Base-by-base conservation (phyloP, 2,329 filamentous ascomycete genomes). In the Ophiostoma ulmi region DNA sequence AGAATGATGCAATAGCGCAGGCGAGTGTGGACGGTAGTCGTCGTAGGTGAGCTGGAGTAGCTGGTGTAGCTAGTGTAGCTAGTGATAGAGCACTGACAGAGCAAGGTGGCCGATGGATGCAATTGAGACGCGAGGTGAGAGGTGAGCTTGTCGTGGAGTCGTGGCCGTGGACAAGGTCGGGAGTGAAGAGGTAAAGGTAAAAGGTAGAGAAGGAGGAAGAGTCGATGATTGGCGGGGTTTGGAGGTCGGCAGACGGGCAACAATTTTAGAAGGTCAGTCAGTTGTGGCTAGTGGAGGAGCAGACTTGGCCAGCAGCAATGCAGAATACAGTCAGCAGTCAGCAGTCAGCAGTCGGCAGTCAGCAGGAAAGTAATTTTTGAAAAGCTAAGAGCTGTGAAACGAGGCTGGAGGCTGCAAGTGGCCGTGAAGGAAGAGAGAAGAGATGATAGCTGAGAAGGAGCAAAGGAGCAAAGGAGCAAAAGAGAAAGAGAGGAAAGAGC, bases 191-290 rank as follows among this genome's bases (percentile, higher is more conserved):
- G 63, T 13, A 31, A 20, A 39, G 63, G 63, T 22, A 65, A 8
- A 39, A 64, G 26, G 61, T 1, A 36, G 61, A 64, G 58, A 17
- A 63, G 61, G 31, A 35, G 35, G 4, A 63, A 35, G 26, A 36
- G 61, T 36, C 31, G 31, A 36, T 65, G 63, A 65, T 65, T 65
- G 63, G 63, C 63, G 63, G 63, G 63, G 63, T 64, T 38, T 65
- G 63, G 35, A 22, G 63, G 63, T 39, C 13, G 58, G 58, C 26
- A 31, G 58, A 61, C 14, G 58, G 52, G 52, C 52, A 11, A 26
- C 8, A 58, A 58, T 22, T 22, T 22, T 26, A 13, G 11, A 58
- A 17, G 31, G 52, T n/a, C n/a, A n/a, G 52, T 22, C 39, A 44
- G 31, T 31, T 31, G 44, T 48, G 44, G 44, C 44, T 48, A 48